These are phyloP conservation scores for Rhynchosporium secalis DNA, from an alignment of 2,329 filamentous ascomycete genomes.

Conservation along the genomic window DNA sequence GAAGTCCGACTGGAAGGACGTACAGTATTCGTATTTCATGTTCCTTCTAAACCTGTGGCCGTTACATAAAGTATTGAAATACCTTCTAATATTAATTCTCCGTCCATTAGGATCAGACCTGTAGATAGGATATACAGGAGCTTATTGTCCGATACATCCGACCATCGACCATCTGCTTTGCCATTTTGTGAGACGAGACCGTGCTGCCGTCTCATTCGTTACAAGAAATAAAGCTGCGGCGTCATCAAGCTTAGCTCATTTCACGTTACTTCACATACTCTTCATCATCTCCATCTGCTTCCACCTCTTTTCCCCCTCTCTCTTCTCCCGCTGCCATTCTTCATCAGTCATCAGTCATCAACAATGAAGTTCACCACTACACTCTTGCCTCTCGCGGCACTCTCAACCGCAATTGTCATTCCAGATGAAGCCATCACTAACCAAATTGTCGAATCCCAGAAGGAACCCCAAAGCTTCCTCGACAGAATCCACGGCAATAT, in stretches of 20 bases:
- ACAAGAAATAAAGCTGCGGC: background rate
- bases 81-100: too few species aligned
- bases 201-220: constrained; percentile 11
- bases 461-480: constrained; percentile 35
- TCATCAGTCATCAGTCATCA: constrained; percentile 30
- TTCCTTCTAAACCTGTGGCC: background rate
- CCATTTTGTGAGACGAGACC: constrained; percentile 5
- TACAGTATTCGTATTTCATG: background rate
- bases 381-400: constrained; percentile 50
- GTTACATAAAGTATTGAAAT: too few species aligned
- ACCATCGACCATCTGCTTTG: background rate
- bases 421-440: constrained; percentile 51
- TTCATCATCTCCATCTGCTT: constrained; percentile 5
- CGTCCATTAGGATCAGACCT: too few species aligned
- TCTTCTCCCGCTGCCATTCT: constrained; percentile 2
- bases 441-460: constrained; percentile 43
- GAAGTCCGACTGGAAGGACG: background rate
- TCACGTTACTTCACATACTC: constrained; percentile 6
- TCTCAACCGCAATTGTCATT: constrained; percentile 53
- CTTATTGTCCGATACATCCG: constrained; percentile 9
- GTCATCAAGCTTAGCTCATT: constrained; percentile 21
- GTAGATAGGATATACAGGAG: background rate
- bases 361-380: constrained; percentile 43
- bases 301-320: constrained; percentile 11
- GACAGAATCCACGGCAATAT: constrained; percentile 42